Base-by-base conservation (phyloP, 108 stramenopile genomes). In the Chaetoceros tenuissimus region DNA sequence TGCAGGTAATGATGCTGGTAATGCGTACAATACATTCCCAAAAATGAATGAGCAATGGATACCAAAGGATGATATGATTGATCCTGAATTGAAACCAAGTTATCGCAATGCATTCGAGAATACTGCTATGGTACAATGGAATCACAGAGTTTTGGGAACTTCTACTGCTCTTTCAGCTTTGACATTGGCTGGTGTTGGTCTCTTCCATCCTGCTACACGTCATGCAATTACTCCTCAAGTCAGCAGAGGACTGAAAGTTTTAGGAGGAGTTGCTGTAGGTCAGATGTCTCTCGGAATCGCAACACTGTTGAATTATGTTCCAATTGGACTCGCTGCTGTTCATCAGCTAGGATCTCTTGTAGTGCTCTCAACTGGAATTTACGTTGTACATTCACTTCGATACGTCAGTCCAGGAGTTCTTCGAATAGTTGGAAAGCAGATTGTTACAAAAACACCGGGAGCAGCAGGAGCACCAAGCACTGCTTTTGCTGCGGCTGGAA, bases 81-180 rank as follows among this genome's bases (percentile, higher is more conserved):
- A 77, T 47, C 65, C 68, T 1, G 74, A 73, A 0, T 27, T 82
- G 24, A 27, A 29, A 34, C 95, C 95, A 0, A 72, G 68, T 60
- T 84, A 76, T 66, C 67, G 84, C 26, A 98, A 98, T 54, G 48
- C 95, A 22, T 89, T 95, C 55, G 96, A 98, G 52, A 98, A 96
- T 59, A 96, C 99, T 13, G 97, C 97, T 2, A 92, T 85, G 24
- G 99, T 99, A 21, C 99, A 99, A 66, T 96, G 93, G 63, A 96
- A 98, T 63, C 99, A 99, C 63, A 81, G 99, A 28, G 56, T 94
- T 20, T 72, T 99, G 26, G 99, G 97, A 16, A 78, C 88, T 30
- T 50, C 72, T 24, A 97, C 97, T 5, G 77, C 94, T 7, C 49
- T 74, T 0, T 61, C 75, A 23, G 95, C 87, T 10, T 55, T 77